Percentiles rank a stretch among this genome's conserved stretches.
These are phyloP conservation scores for Lunularia cruciata DNA, from an alignment of 225 moss, liverwort and hornwort genomes.

Conservation along the genomic window DNA sequence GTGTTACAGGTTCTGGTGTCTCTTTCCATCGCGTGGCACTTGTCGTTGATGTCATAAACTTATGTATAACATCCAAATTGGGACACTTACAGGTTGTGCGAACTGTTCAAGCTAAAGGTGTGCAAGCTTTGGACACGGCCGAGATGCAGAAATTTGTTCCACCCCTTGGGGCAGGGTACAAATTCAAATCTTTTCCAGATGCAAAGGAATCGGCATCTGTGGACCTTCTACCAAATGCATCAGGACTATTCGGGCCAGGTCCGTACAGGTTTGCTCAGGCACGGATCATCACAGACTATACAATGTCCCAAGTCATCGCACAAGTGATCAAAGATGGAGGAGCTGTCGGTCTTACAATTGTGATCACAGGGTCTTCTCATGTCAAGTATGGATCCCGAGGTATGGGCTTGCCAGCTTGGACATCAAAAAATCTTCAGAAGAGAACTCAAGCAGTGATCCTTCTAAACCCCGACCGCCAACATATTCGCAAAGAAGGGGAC, in stretches of 20 bases:
- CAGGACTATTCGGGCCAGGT: constrained; percentile 55
- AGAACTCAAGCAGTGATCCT: constrained; percentile 84
- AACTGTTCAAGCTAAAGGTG: constrained; percentile 76
- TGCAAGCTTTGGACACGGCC: constrained; percentile 58
- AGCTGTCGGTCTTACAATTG: constrained; percentile 61
- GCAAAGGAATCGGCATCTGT: constrained; percentile 51
- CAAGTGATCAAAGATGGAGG: constrained; percentile 78
- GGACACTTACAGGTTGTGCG: constrained; percentile 57
- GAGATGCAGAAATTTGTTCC: constrained; percentile 70
- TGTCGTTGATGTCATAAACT: too few relatives aligned
- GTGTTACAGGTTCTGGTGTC: too few relatives aligned
- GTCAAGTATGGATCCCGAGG: constrained; percentile 73
- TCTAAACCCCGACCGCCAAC: constrained; percentile 87
- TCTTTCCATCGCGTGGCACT: too few relatives aligned
- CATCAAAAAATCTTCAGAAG: constrained; percentile 78
- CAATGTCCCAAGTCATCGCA: constrained; percentile 79
- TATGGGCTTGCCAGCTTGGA: constrained; percentile 81
- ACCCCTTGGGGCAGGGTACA: constrained; percentile 60
- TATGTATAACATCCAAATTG: too few relatives aligned
- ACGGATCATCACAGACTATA: constrained; percentile 70
- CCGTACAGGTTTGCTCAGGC: constrained; percentile 84
- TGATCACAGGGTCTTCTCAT: constrained; percentile 88
- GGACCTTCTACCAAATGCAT: constrained; percentile 50
- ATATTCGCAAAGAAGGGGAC: constrained; percentile 78
- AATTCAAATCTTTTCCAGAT: constrained; percentile 53